Conservation (phyloP, 352 stramenopile genomes). For the Phytophthora sp. region DNA sequence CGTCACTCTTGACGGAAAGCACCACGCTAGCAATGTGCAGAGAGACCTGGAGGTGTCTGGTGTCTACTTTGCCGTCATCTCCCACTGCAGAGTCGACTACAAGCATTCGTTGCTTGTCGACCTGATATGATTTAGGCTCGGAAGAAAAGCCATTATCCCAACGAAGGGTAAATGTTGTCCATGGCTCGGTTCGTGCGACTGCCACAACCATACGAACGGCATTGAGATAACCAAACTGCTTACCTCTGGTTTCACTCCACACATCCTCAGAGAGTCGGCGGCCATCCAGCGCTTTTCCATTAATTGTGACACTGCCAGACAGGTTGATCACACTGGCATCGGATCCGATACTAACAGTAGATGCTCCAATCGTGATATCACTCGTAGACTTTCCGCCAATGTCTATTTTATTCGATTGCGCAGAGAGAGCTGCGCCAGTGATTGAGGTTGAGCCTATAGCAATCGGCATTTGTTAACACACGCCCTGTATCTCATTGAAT, state of each 20-base stretch:
- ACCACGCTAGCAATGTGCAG: constrained; percentile 37
- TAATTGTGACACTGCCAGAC: constrained; percentile 58
- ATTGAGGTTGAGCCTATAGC: constrained; percentile 30
- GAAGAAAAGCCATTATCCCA: constrained; percentile 44
- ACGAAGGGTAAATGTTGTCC: constrained; percentile 33
- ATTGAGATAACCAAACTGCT: constrained; percentile 44
- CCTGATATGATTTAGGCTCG: constrained; percentile 21
- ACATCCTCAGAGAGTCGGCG: constrained; percentile 27
- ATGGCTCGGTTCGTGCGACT: neutral
- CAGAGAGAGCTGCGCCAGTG: constrained; percentile 21
- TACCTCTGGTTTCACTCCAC: constrained; percentile 3
- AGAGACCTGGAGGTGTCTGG: constrained; percentile 35
- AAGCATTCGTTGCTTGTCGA: constrained; percentile 31
- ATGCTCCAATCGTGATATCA: constrained; percentile 39
- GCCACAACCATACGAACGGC: constrained; percentile 27
- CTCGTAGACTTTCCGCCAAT: constrained; percentile 44
- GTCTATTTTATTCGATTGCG: constrained; percentile 32
- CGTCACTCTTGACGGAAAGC: constrained; percentile 16
- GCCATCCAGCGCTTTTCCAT: constrained; percentile 47
- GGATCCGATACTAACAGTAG: constrained; percentile 46
- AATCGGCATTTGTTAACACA: neutral
- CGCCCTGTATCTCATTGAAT: neutral
- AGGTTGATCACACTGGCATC: constrained; percentile 39
- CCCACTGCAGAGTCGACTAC: neutral
- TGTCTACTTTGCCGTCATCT: neutral